A percentile compares a stretch with the other conserved stretches of the same genome.
Evolutionary conservation across 768 basidiomycete genomes (phyloP).

Genomic region (Suillus luteus): DNA sequence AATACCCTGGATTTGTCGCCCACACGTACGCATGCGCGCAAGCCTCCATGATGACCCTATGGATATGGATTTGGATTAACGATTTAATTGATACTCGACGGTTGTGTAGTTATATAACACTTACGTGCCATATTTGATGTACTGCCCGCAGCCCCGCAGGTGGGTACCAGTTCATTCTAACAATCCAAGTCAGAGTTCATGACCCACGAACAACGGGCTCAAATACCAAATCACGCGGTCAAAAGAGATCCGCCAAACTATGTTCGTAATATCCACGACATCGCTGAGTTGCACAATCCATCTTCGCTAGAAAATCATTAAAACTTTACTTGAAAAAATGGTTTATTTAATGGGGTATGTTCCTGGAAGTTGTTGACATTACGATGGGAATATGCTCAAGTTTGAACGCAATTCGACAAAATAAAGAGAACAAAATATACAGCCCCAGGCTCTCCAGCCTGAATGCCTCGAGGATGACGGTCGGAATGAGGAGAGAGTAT

Average conservation of each 20-base stretch:
- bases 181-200: no score
- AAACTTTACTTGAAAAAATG: not conserved
- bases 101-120: no score
- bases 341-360: not conserved
- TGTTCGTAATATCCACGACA: not conserved
- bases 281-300: not conserved
- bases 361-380: not conserved
- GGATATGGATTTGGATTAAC: no score
- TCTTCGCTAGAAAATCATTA: not conserved
- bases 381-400: not conserved
- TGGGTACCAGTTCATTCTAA: no score
- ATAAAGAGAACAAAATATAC: not conserved
- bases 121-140: no score
- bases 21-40: no score
- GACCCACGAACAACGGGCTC: no score
- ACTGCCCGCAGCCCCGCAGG: no score
- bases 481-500: not conserved
- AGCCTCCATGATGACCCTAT: no score
- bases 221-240: not conserved
- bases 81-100: no score
- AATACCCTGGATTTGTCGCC: no score
- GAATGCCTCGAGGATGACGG: not conserved
- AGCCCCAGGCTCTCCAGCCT: not conserved
- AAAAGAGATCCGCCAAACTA: not conserved
- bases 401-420: not conserved